Evolutionary conservation across 371 early-diverging fungal species (phyloP).

Genomic region (Actinomortierella ambigua): DNA sequence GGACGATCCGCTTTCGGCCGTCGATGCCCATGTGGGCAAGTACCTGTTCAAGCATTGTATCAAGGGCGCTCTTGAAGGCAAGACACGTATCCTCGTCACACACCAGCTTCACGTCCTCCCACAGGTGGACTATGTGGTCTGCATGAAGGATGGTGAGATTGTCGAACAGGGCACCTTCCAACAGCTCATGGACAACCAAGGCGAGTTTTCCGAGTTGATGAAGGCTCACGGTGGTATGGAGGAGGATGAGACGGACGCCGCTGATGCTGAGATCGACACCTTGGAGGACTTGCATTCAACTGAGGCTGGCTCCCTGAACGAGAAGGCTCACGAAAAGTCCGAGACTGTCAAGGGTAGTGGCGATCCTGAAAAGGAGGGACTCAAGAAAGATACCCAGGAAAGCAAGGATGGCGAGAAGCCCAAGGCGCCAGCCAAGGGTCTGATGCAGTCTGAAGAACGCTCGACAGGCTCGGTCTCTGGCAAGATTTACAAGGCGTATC

Average conservation of each 20-base stretch:
- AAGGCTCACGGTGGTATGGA: constrained; percentile 54
- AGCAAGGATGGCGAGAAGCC: constrained; percentile 9
- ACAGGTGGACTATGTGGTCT: constrained; percentile 57
- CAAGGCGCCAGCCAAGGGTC: constrained; percentile 19
- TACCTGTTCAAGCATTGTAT: constrained; percentile 56
- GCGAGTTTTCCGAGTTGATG: constrained; percentile 58
- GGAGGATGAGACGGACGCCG: constrained; percentile 13
- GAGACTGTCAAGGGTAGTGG: background rate
- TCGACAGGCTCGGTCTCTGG: constrained; percentile 45
- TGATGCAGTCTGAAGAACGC: constrained; percentile 50
- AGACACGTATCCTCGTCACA: constrained; percentile 53
- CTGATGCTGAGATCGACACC: constrained; percentile 8
- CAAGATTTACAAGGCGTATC: constrained; percentile 41
- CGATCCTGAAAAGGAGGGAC: constrained; percentile 9
- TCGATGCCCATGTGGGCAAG: constrained; percentile 69
- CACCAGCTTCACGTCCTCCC: constrained; percentile 52
- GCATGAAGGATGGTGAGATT: constrained; percentile 64
- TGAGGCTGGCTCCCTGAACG: no score
- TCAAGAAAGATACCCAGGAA: constrained; percentile 3
- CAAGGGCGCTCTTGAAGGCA: constrained; percentile 35
- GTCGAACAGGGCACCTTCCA: constrained; percentile 61
- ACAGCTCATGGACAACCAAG: constrained; percentile 51
- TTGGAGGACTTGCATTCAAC: background rate
- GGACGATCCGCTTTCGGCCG: constrained; percentile 84
- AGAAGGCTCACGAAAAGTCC: constrained; percentile 2